Evolutionary conservation across 495 filamentous ascomycete genomes (phyloP), one percentile per base, ranked within the genome.

Genomic region (Elasticomyces elasticus): DNA sequence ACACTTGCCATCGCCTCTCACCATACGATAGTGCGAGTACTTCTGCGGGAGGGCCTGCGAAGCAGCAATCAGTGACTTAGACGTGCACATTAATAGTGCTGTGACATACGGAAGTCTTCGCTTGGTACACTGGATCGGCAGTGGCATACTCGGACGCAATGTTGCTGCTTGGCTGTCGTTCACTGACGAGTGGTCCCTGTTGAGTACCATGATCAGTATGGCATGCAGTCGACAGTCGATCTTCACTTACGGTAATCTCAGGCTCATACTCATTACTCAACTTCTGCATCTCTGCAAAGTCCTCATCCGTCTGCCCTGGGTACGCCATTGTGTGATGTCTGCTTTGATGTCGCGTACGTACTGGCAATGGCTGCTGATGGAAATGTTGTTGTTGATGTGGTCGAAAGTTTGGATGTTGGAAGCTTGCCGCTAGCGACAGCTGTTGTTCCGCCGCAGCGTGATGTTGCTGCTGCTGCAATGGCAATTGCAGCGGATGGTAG

Each of bases 1-100:
- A 72, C 92, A 98, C 64, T 94, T 90, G 33, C 92, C 92, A 71
- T 98, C 92, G 20, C 92, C 90, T 66, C 82, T 83, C 69, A 95
- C 82, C 3, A 83, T 84, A 38, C 92, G 86, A 62, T 87, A 92
- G 62, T 89, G 82, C 15, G 88, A 86, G 66, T 94, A 95, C 57
- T 85, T 90, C 51, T 83, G 73, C 0, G 86, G 84, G 45, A 98
- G 76, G 26, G 82, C 78, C 90, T 96, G 62, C 40, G 15, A 17
- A 17, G 33, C 24, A 11, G 26, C 28, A 42, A 55, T 44, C 25
- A 19, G 5, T 35, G 19, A 49, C 15, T 52, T 42, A 17, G 17
- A 17, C 27, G 19, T 46, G 11, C 5, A 17, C 49, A 23, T 45
- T 49, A 22, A 31, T 23, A 27, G 12, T 19, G 38, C 45, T 23